A percentile compares a stretch with the other conserved stretches of the same genome.
Evolutionary conservation across 345 rosid species (phyloP).

Genomic region (Salix arbutifolia): DNA sequence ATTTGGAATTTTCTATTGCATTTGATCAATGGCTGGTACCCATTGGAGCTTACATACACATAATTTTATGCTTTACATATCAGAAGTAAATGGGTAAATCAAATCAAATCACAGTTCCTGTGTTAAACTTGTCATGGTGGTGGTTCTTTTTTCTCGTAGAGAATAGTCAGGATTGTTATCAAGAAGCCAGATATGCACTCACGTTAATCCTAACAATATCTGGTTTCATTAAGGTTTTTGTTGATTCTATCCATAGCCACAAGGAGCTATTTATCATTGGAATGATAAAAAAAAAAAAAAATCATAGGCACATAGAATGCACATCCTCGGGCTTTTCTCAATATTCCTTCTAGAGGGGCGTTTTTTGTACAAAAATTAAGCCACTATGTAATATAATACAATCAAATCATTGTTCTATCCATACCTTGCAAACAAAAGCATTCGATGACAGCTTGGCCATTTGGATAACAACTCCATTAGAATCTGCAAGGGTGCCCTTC

Average conservation of each 20-base stretch:
- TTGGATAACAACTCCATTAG: constrained; percentile 29
- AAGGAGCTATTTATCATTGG: background rate
- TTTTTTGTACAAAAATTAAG: background rate
- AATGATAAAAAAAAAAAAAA: background rate
- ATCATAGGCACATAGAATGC: background rate
- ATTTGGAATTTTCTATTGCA: background rate
- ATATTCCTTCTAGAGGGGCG: background rate
- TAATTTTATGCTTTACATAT: background rate
- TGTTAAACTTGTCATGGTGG: background rate
- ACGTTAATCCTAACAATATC: background rate
- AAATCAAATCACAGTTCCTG: background rate
- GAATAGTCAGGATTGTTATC: background rate
- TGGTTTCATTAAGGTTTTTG: background rate
- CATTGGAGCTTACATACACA: background rate
- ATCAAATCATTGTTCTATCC: background rate
- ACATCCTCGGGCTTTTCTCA: background rate
- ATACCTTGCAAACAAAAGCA: constrained; percentile 67
- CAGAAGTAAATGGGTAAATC: background rate
- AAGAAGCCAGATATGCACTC: background rate
- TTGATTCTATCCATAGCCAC: background rate
- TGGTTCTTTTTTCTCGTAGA: background rate
- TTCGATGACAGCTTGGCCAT: constrained; percentile 52
- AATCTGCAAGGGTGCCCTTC: constrained; percentile 41
- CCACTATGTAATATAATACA: background rate
- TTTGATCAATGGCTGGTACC: background rate